Evolutionary conservation across 176 grass and related monocot genomes (phyloP), one percentile per base, ranked within the genome.

Genomic region (Canna indica): DNA sequence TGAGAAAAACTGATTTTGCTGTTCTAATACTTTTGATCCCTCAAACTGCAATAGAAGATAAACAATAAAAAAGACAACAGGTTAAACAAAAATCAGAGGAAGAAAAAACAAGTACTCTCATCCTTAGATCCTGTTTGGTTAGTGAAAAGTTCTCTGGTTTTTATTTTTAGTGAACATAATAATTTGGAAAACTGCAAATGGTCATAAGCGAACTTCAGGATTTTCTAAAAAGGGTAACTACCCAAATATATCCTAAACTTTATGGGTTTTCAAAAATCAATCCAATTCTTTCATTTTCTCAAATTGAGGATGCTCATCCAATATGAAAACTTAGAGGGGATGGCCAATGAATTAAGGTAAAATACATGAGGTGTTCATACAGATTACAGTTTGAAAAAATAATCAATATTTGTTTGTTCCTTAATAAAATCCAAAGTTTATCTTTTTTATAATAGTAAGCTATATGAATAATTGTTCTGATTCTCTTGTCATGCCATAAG

Each of bases 1-100:
- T 80, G 84, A 87, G 69, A 97, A 97, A 38, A 75, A 65, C 2
- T 90, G 80, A 56, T 92, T 97, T 72, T 92, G 86, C 72, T 82
- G 66, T 78, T 93, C 82, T 1, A 93, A 7, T 30, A 67, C 62
- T 42, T 81, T 82, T 57, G 84, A 83, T 36, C 94, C 94, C 66
- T 87, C 84, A 75, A 97, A 92, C 84, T 95, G 83, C n/a, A 36
- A 75, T 69, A 35, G 41, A 47, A 69, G 53, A 75, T 11, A 24
- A 76, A 25, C 14, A 15, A 63, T 45, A 15, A 71, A 36, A 42
- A 20, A 68, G 7, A 41, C 3, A 24, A 33, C 34, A 67, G 34
- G 1, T 24, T 4, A 47, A 70, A 18, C 65, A 70, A 47, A 46
- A 12, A 10, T n/a, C n/a, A 50, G 14, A 10, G 18, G 5, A 47